Evolutionary conservation across 108 stramenopile genomes (phyloP).

Genomic region (Fistulifera pelliculosa): DNA sequence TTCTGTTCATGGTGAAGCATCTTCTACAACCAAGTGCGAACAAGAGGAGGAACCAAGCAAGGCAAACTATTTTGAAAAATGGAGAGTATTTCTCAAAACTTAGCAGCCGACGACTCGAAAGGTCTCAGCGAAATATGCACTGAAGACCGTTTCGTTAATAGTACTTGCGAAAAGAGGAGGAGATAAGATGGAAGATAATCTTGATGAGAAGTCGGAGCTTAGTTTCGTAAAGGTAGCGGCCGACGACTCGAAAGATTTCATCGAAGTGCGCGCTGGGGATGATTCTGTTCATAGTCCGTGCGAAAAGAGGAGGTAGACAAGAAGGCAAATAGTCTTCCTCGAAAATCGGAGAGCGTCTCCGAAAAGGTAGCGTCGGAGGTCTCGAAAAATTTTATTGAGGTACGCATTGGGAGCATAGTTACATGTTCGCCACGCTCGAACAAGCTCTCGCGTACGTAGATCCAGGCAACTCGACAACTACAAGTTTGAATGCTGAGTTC

Average conservation of each 20-base stretch:
- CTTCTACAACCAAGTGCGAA: too few species aligned
- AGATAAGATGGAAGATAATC: background rate
- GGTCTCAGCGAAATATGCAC: constrained; percentile 1
- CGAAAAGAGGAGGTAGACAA: background rate
- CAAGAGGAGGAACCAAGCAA: too few species aligned
- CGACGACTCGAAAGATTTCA: constrained; percentile 19
- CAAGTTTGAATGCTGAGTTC: constrained; percentile 6
- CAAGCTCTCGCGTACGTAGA: constrained; percentile 4
- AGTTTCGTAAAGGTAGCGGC: constrained; percentile 22
- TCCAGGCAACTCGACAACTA: background rate
- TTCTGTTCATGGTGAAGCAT: too few species aligned
- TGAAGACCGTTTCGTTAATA: too few species aligned
- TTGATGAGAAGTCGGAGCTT: constrained; percentile 5
- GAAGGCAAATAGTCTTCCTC: constrained; percentile 3
- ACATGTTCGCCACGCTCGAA: too few species aligned
- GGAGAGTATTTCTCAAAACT: too few species aligned
- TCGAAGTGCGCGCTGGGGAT: too few species aligned
- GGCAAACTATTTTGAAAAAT: too few species aligned
- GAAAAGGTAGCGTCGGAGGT: constrained; percentile 28
- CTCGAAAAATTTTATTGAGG: constrained; percentile 5
- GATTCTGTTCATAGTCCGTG: too few species aligned
- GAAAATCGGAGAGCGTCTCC: constrained; percentile 1
- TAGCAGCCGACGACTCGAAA: too few species aligned
- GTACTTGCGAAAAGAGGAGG: background rate
- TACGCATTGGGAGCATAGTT: too few species aligned